Base-by-base conservation (phyloP, 1,284 basidiomycete genomes). In the Leccinum angustisporum region DNA sequence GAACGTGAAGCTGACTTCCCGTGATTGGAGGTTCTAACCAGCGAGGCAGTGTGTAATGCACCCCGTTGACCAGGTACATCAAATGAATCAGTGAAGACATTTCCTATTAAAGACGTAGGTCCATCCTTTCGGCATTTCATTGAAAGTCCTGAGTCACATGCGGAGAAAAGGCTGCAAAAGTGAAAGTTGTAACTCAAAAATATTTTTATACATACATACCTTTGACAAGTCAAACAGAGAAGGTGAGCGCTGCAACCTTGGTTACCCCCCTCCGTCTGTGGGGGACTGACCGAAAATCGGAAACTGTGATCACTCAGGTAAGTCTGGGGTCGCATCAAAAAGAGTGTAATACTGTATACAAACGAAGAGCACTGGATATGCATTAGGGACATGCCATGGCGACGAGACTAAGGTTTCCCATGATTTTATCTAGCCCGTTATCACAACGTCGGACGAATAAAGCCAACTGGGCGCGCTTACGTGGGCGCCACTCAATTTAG, bases 31-130 rank as follows among this genome's bases (percentile, higher is more conserved):
- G 48, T 43, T 46, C 60, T 30, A 56, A 56, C 60, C 54, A 58
- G 30, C 36, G 54, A 63, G 63, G 61, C 67, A 48, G 62, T 68
- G 65, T 56, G 36, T 51, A 38, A 48, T 63, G 51, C 55, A 51
- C 53, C 27, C 27, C 56, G 60, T 62, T 59, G 55, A 58, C 68
- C 64, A 73, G 69, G 71, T 62, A 72, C 69, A 63, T 61, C 59
- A 61, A 59, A 63, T 43, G 52, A 55, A 62, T 63, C 13, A 53
- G 59, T 58, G 13, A 60, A 33, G 25, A 57, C 59, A 60, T 63
- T 68, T 52, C 70, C 62, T 40, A 58, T 67, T 65, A 55, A 65
- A 50, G 61, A 58, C 51, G 51, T 10, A 50, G 14, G 58, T 50
- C 40, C 46, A 58, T 30, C 58, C 38, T 57, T 61, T 57, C 59